Evolutionary conservation across 805 yeast species (phyloP).

Genomic region (Sugiyamaella boreocaroliniensis): DNA sequence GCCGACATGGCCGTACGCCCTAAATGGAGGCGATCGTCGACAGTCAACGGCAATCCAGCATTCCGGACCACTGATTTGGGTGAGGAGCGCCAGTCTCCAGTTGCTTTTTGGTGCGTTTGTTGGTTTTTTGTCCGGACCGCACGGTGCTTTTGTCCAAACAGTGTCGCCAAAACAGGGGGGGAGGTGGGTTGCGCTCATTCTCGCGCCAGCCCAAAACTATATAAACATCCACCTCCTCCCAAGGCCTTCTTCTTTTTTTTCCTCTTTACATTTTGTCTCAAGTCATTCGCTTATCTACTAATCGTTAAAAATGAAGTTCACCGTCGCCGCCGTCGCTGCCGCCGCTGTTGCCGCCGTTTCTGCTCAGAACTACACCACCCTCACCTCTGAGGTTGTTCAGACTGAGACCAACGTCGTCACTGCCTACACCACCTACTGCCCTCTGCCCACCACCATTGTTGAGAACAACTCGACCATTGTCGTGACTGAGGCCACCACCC

Average conservation of each 20-base stretch:
- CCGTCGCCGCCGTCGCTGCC: constrained; percentile 19
- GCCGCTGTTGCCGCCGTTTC: constrained; percentile 21
- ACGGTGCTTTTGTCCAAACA: too few relatives aligned
- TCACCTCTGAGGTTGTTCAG: constrained; percentile 32
- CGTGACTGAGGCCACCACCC: constrained; percentile 71
- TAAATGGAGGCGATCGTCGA: too few relatives aligned
- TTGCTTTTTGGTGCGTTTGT: too few relatives aligned
- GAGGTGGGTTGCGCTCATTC: not conserved
- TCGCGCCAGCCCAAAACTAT: not conserved
- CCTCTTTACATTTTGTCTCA: constrained; percentile 8
- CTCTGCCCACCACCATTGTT: constrained; percentile 58
- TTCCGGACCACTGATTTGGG: too few relatives aligned
- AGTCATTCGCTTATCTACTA: constrained; percentile 17
- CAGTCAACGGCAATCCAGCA: too few relatives aligned
- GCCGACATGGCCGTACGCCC: too few relatives aligned
- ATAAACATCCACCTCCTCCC: not conserved
- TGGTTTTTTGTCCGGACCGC: too few relatives aligned
- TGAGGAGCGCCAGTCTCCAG: too few relatives aligned
- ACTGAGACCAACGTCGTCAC: constrained; percentile 45
- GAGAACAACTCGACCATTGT: constrained; percentile 66
- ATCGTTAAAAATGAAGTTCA: constrained; percentile 21
- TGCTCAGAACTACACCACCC: constrained; percentile 37
- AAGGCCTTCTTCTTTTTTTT: not conserved
- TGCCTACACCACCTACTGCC: constrained; percentile 78
- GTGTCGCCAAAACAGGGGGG: not conserved